Conservation (phyloP, 2,329 filamentous ascomycete genomes). For the Colletotrichum sp. region DNA sequence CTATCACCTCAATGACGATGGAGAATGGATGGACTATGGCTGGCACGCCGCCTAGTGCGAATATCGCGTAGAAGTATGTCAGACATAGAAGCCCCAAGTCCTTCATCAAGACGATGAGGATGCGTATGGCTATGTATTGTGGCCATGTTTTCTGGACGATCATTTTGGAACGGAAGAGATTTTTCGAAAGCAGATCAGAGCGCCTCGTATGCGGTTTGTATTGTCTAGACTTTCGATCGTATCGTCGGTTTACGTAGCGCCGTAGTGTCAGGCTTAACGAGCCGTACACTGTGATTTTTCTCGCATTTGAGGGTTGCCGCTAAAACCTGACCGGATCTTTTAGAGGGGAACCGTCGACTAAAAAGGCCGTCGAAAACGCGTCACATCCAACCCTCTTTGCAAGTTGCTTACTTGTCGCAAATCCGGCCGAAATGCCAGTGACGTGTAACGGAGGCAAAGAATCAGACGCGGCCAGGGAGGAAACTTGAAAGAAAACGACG, state of each 20-base stretch:
- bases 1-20: conserved; percentile 26
- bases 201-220: background rate
- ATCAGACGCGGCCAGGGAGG: background rate
- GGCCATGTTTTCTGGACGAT: conserved; percentile 19
- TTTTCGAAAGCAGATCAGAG: background rate
- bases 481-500: background rate
- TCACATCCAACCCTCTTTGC: background rate
- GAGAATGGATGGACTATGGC: conserved; percentile 28
- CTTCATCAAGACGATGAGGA: conserved; percentile 3
- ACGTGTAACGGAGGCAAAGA: background rate
- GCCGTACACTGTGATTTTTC: background rate
- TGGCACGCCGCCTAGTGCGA: conserved; percentile 22
- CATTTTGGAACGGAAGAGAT: background rate
- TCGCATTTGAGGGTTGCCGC: background rate
- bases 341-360: background rate
- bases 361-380: background rate
- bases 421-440: background rate
- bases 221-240: background rate
- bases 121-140: conserved; percentile 9
- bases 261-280: background rate
- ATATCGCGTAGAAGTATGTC: conserved; percentile 24
- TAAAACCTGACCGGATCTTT: background rate
- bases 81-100: conserved; percentile 19
- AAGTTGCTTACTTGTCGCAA: background rate
- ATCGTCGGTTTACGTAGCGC: background rate